Base-by-base conservation (phyloP, 1,139 yeast species). In the Blastobotrys raffinosifermentans region DNA sequence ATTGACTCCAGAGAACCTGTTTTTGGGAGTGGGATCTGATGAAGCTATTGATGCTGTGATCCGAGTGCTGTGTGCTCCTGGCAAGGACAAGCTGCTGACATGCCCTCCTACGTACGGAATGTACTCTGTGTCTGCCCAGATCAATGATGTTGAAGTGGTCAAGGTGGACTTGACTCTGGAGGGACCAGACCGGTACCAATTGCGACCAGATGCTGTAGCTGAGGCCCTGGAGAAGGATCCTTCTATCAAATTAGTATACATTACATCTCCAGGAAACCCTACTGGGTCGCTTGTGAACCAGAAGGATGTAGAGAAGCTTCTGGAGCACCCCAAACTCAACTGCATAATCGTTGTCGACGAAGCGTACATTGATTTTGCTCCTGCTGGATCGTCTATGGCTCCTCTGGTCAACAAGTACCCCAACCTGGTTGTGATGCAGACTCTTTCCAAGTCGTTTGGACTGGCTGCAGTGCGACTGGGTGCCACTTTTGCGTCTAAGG, bases 211-310 rank as follows among this genome's bases (percentile, higher is more conserved):
- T 1, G 67, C 63, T n/a, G 73, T 89, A 27, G 54, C 72, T 21
- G 58, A 65, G n/a, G 63, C 70, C 1, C 61, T 87, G n/a, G 48
- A 59, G 7, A 51, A 55, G 0, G 96, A 89, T 49, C 60, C 76
- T 0, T 39, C 61, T 8, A 80, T 89, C 49, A 89, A 86, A 53
- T 59, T 91, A 42, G 68, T 82, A 2, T 89, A 86, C 57, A 65
- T 89, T 46, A 89, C 97, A n/a, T 84, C 96, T 1, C 98, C 98
- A n/a, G 98, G 98, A 20, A 91, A 91, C 58, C 98, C 98, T 22
- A 91, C 98, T 0, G 96, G 82, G 3, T 72, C 77, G 26, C 63
- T 76, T 34, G 59, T 91, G 27, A 67, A 71, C 19, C 67, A 71
- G 7, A 60, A 58, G 0, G 61, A 65, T 18, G 63, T 91, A 15